Conservation (phyloP, 2,329 filamentous ascomycete species). For the Sporothrix protearum region DNA sequence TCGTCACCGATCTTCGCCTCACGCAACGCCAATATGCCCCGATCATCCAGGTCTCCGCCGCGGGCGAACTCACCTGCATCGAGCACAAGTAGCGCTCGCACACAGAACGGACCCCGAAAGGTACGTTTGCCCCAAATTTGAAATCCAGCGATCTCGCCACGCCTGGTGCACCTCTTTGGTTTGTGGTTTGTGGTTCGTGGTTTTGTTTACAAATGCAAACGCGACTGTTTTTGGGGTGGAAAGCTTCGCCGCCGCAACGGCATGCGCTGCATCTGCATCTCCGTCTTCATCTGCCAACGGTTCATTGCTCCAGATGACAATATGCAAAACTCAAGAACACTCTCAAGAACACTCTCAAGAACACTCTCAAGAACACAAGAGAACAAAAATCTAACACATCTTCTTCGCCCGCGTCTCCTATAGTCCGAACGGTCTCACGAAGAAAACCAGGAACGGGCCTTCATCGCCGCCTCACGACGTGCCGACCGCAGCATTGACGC, state of each 20-base stretch:
- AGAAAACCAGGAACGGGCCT: slow-evolving; percentile 75
- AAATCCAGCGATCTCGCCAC: neutral
- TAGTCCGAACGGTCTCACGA: slow-evolving; percentile 5
- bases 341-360: too few relatives aligned
- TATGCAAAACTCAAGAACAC: too few relatives aligned
- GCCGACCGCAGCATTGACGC: slow-evolving; percentile 85
- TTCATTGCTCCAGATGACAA: too few relatives aligned
- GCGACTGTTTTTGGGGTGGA: too few relatives aligned
- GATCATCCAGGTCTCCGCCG: neutral
- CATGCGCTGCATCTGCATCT: too few relatives aligned
- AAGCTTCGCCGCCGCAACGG: neutral
- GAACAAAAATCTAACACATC: neutral
- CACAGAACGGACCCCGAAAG: neutral
- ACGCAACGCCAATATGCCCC: neutral
- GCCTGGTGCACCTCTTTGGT: neutral
- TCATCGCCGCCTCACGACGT: slow-evolving; percentile 84
- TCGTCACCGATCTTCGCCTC: neutral
- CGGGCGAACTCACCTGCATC: neutral
- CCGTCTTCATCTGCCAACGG: too few relatives aligned
- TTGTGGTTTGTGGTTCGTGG: neutral
- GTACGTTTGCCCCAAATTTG: neutral
- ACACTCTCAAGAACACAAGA: too few relatives aligned
- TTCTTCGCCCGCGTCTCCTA: neutral
- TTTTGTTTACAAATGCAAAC: too few relatives aligned
- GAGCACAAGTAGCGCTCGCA: neutral